Percentiles rank a stretch among this genome's conserved stretches.
phyloP scores from a whole-genome alignment of 148 eudicot species.

The Rheum nobile region DNA sequence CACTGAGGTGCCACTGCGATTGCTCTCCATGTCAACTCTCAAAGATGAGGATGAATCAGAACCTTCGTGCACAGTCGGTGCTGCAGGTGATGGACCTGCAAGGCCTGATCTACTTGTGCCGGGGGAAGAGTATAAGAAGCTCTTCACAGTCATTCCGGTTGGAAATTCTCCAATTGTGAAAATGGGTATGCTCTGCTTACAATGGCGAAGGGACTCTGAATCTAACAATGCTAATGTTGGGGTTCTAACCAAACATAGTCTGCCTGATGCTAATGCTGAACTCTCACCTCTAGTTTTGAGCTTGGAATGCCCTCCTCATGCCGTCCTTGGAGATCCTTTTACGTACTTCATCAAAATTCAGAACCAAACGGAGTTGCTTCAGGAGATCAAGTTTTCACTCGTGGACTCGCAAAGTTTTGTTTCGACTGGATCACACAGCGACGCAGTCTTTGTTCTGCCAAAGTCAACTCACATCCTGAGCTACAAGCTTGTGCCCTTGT shows the following conservation, averaged over 20 bases:
- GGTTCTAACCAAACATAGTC: conserved; percentile 53
- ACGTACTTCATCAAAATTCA: conserved; percentile 51
- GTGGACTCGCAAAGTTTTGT: conserved; percentile 85
- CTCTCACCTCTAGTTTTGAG: conserved; percentile 56
- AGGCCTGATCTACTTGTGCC: conserved; percentile 46
- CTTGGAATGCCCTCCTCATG: conserved; percentile 87
- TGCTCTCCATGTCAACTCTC: conserved; percentile 62
- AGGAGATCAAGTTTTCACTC: conserved; percentile 81
- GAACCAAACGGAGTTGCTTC: conserved; percentile 69
- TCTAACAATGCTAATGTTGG: conserved; percentile 18
- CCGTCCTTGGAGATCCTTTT: conserved; percentile 75
- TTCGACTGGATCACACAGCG: conserved; percentile 67
- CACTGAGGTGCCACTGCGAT: conserved; percentile 73
- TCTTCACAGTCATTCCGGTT: conserved; percentile 54
- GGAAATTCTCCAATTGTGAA: conserved; percentile 33
- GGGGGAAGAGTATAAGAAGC: conserved; percentile 74
- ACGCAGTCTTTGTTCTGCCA: conserved; percentile 61
- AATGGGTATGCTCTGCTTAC: conserved; percentile 55
- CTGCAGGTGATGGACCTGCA: conserved; percentile 27
- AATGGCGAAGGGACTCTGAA: conserved; percentile 53
- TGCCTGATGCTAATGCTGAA: conserved; percentile 75
- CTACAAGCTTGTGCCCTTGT: conserved; percentile 77
- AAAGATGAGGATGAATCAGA: conserved; percentile 36
- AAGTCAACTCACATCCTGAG: conserved; percentile 53
- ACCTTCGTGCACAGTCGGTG: conserved; percentile 28